Percentiles rank a stretch among this genome's conserved stretches.
These are phyloP conservation scores for Penicillium sp. DNA, from an alignment of 2,329 filamentous ascomycete genomes.

Conservation along the genomic window DNA sequence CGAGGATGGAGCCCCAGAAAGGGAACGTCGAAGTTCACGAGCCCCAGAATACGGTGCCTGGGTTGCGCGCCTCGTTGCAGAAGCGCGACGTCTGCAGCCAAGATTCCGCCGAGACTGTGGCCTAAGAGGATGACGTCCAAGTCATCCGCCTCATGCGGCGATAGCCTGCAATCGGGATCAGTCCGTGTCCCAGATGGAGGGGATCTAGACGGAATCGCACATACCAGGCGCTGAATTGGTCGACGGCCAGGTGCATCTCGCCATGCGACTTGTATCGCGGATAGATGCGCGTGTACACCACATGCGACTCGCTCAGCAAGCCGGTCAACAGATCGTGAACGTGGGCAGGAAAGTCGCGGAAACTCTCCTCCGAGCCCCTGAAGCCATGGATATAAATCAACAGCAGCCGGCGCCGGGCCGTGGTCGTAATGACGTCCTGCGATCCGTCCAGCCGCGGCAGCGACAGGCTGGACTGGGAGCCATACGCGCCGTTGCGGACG, in stretches of 20 bases:
- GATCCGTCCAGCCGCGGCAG: background rate
- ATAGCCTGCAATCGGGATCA: constrained; percentile 52
- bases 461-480: background rate
- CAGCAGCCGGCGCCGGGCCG: constrained; percentile 56
- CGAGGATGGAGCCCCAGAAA: constrained; percentile 87
- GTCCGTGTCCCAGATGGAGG: background rate
- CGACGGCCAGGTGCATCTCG: constrained; percentile 62
- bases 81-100: constrained; percentile 75
- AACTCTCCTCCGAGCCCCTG: constrained; percentile 83
- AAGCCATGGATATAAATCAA: constrained; percentile 87
- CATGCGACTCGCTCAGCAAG: constrained; percentile 67
- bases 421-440: background rate
- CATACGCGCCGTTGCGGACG: background rate
- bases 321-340: constrained; percentile 71
- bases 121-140: constrained; percentile 82
- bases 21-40: constrained; percentile 79
- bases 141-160: constrained; percentile 67
- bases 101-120: constrained; percentile 84
- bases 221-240: constrained; percentile 78
- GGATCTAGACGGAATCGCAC: constrained; percentile 11
- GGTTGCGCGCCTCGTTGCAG: constrained; percentile 37
- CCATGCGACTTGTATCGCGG: constrained; percentile 45
- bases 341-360: constrained; percentile 82
- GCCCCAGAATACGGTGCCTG: constrained; percentile 74
- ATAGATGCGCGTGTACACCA: constrained; percentile 73